Base-by-base conservation (phyloP, 805 yeast species). In the Candida qinlingensis region DNA sequence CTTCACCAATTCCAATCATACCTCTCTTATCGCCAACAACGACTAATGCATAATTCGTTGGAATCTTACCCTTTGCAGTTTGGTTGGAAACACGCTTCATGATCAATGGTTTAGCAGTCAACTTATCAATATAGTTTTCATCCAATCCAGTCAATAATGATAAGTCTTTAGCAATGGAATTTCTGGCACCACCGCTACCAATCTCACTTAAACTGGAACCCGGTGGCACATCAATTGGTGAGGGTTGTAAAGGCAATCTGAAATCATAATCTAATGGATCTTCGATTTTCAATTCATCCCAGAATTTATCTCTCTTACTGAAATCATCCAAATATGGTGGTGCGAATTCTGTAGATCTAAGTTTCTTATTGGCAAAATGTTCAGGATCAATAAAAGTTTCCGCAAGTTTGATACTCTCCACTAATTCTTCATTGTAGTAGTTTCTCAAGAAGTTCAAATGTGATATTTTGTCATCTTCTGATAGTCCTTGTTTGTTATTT, bases 11-110 rank as follows among this genome's bases (percentile, higher is more conserved):
- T 36, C 98, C 98, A 51, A 94, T 75, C 85, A 89, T 86, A 54
- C 99, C 99, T 55, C 87, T 86, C 47, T 83, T 78, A 68, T 94
- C 96, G 42, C 99, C 99, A 12, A 87, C 97, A 36, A 90, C 86
- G 11, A 90, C 92, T 54, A 94, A 67, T 0, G 90, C 85, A 67
- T 87, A 92, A 65, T 81, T 84, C 37, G 88, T 79, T 45, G 85
- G 81, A 55, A 87, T 87, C 65, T 89, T 90, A 65, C 97, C 97
- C 73, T 88, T 87, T 37, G 89, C 82, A 2, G 97, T 92, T 75
- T 89, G 96, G 64, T 89, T 88, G 47, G 90, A 82, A 28, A 92
- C 98, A 45, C 87, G 74, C 69, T 88, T 90, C 72, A 82, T 72
- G 38, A 85, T 75, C 52, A 87, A 66, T 3, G 88, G 86, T 62